Base-by-base conservation (phyloP, 345 rosid species). In the Geranium brycei region DNA sequence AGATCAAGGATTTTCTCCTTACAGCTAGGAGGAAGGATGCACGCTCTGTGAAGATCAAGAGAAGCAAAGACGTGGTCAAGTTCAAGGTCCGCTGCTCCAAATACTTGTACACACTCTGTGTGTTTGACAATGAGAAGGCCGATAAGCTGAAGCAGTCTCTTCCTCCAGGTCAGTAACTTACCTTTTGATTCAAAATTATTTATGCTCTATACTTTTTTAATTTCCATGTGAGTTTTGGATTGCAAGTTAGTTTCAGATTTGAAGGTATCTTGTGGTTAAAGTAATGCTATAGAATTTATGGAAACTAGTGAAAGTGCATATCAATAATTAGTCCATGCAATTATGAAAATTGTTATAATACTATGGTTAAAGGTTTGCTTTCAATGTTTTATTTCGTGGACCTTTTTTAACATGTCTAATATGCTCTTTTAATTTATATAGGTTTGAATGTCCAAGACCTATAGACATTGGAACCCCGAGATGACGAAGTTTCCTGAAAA, bases 21-120 rank as follows among this genome's bases (percentile, higher is more conserved):
- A 87, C 98, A 60, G 98, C 93, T n/a, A 81, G 98, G 68, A 89
- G 98, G 85, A 92, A 92, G 58, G 96, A 92, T 69, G 97, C 93
- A 0, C 80, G 88, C 68, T 86, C 95, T 0, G 97, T 89, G 82
- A 89, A 89, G 73, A 89, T 87, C 76, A 89, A 89, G 88, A 87
- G 81, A 77, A 79, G 91, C 83, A 84, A 63, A 61, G 88, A 86
- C 63, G 85, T 78, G 5, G 90, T 86, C 57, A 92, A 92, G 83
- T 92, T 92, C 82, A 92, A 89, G 87, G 96, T 89, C 47, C 81
- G 96, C 31, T 92, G 95, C 79, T 89, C 96, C 60, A 87, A 80
- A 79, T 92, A 87, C 75, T 84, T 92, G 67, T 87, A 89, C 84
- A 89, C 96, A 0, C 93, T 87, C 10, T 87, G 96, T 17, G 95